Base-by-base conservation (phyloP, 225 moss, liverwort and hornwort genomes). In the Ulota crispa region DNA sequence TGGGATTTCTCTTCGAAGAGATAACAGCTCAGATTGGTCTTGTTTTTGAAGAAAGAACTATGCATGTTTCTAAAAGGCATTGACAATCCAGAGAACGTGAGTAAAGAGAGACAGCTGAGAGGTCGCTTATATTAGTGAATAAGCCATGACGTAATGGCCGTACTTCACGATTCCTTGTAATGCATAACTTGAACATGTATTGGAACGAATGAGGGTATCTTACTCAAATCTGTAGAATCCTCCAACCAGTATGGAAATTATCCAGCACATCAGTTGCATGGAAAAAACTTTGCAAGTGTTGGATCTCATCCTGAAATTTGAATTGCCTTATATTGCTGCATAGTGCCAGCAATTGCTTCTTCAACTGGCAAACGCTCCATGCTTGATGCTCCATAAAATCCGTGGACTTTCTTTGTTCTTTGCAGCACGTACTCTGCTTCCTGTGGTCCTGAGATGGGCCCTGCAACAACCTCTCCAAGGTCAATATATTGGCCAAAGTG, bases 381-480 rank as follows among this genome's bases (percentile, higher is more conserved):
- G 80, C 97, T 98, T 31, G 97, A 98, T 68, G 97, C 97, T 70
- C 97, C 97, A 78, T 95, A 98, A 80, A 98, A 95, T 39, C 97
- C 97, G 68, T 98, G 95, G 70, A 98, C 97, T 75, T 94, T 93
- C 57, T 84, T 87, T 45, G 95, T 95, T 80, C 93, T 85, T 54
- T 90, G 90, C 45, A 98, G 80, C 64, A 98, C 94, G 72, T 92
- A 98, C 59, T 91, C 91, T 24, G 97, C 97, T 65, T 98, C 97
- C 63, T 90, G 90, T 31, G 95, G 94, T 61, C 94, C 94, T 32
- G 97, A 95, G 45, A 98, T 98, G 12, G 95, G 97, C 14, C 95
- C 97, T 95, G 88, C 78, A 83, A 79, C 70, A 83, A 54, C 64
- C 39, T 69, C 50, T 72, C n/a, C 76, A 80, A 42, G 15, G 56